phyloP scores from a whole-genome alignment of 2,329 filamentous ascomycete species.

The Onygenales sp. region DNA sequence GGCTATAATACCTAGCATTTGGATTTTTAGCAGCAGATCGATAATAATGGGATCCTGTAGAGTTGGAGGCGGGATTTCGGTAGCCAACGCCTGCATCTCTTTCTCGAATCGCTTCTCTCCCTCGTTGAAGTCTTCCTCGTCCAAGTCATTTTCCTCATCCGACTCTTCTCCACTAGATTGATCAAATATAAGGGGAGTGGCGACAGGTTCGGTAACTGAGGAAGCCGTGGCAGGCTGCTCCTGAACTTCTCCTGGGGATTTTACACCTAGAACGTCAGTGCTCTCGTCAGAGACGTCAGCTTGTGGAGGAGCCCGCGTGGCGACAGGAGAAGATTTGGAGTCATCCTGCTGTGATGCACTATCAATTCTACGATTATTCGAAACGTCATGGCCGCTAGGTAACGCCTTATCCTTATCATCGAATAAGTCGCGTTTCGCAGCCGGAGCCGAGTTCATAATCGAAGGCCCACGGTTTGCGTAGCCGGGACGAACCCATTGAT shows the following conservation, averaged over 20 bases:
- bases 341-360: background rate
- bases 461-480: slow-evolving; percentile 15
- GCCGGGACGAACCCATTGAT: slow-evolving; percentile 30
- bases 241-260: background rate
- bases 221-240: background rate
- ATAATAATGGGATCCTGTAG: slow-evolving; percentile 34
- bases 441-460: slow-evolving; percentile 7
- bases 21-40: slow-evolving; percentile 32
- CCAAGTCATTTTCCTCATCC: slow-evolving; percentile 37
- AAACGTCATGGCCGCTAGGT: background rate
- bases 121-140: slow-evolving; percentile 38
- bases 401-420: slow-evolving; percentile 18
- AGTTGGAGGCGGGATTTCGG: slow-evolving; percentile 32
- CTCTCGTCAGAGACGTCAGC: background rate
- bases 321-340: background rate
- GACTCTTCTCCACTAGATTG: slow-evolving; percentile 32
- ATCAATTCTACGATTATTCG: background rate
- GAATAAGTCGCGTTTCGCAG: slow-evolving; percentile 22
- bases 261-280: background rate
- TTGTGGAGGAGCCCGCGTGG: background rate
- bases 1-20: slow-evolving; percentile 34
- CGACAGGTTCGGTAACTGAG: slow-evolving; percentile 4
- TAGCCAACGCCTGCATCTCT: slow-evolving; percentile 33
- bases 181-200: slow-evolving; percentile 21
- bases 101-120: slow-evolving; percentile 36